A percentile compares a stretch with the other conserved stretches of the same genome.
Evolutionary conservation across 2,329 filamentous ascomycete species (phyloP).

Genomic region (Tolypocladium ovalisporum): DNA sequence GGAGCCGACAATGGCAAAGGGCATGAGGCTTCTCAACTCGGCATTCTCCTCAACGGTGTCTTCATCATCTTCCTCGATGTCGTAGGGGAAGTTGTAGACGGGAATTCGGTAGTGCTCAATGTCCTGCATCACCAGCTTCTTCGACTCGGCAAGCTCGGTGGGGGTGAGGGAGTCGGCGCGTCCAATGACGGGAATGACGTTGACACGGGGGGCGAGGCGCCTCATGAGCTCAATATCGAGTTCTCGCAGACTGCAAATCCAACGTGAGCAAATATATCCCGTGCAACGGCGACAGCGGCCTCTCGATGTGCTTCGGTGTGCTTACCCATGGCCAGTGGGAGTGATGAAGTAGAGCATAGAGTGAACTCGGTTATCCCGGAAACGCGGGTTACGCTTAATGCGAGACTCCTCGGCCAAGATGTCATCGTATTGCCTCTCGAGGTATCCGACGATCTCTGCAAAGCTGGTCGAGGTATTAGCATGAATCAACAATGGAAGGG

Average conservation of each 20-base stretch:
- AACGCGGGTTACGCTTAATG: constrained; percentile 99
- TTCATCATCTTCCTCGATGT: constrained; percentile 98
- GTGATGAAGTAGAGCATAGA: constrained; percentile 99
- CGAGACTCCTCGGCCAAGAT: constrained; percentile 98
- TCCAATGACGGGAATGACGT: constrained; percentile 97
- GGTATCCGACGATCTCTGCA: constrained; percentile 93
- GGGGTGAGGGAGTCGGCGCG: constrained; percentile 97
- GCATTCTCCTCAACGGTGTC: constrained; percentile 99
- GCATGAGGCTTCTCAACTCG: constrained; percentile 94
- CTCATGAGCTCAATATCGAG: constrained; percentile 99
- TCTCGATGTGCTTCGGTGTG: constrained; percentile 13
- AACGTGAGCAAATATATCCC: neutral
- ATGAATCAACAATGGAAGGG: neutral
- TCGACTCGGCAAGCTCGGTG: constrained; percentile 92
- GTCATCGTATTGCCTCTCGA: constrained; percentile 98
- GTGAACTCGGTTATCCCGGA: constrained; percentile 98
- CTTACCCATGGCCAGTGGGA: constrained; percentile 86
- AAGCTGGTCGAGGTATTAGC: constrained; percentile 49
- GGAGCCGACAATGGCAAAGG: constrained; percentile 95
- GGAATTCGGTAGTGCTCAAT: constrained; percentile 99
- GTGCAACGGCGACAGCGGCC: neutral
- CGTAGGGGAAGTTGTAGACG: constrained; percentile 99
- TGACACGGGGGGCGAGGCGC: constrained; percentile 93
- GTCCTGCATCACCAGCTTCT: constrained; percentile 99
- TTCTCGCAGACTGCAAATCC: constrained; percentile 67